phyloP scores from a whole-genome alignment of 1,284 basidiomycete species.

The Austropuccinia psidii region DNA sequence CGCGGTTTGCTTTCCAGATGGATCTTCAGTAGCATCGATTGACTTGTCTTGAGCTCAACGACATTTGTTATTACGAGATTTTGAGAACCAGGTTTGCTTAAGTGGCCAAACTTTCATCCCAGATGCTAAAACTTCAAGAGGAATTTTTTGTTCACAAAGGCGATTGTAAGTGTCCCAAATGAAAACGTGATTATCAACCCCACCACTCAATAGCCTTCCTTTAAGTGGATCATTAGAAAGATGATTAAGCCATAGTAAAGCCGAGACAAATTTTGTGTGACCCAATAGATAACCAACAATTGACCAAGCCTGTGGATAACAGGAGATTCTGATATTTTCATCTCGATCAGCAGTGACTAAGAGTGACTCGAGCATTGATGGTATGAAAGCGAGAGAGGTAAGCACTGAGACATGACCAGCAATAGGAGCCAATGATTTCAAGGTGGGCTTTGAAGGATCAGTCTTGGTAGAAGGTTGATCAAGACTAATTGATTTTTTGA shows the following conservation, averaged over 20 bases:
- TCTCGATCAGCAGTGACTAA: slow-evolving; percentile 33
- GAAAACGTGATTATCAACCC: slow-evolving; percentile 16
- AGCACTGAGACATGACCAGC: slow-evolving; percentile 32
- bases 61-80: slow-evolving; percentile 19
- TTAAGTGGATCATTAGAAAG: not conserved
- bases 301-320: slow-evolving; percentile 30
- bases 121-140: not conserved
- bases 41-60: no score
- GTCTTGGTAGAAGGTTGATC: not conserved
- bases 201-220: slow-evolving; percentile 17
- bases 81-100: slow-evolving; percentile 31
- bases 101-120: slow-evolving; percentile 27
- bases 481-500: not conserved
- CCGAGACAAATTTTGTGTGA: slow-evolving; percentile 18
- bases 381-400: slow-evolving; percentile 23
- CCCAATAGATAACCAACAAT: slow-evolving; percentile 25
- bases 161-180: slow-evolving; percentile 11
- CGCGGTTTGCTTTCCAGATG: no score
- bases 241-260: slow-evolving; percentile 14
- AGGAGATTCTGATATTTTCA: slow-evolving; percentile 26
- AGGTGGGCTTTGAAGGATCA: not conserved
- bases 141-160: not conserved
- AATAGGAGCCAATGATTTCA: slow-evolving; percentile 20
- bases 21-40: no score
- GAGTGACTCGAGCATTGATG: not conserved